Evolutionary conservation across 257 asterid species (phyloP), one percentile per base, ranked within the genome.

Genomic region (Gynochthodes officinalis): DNA sequence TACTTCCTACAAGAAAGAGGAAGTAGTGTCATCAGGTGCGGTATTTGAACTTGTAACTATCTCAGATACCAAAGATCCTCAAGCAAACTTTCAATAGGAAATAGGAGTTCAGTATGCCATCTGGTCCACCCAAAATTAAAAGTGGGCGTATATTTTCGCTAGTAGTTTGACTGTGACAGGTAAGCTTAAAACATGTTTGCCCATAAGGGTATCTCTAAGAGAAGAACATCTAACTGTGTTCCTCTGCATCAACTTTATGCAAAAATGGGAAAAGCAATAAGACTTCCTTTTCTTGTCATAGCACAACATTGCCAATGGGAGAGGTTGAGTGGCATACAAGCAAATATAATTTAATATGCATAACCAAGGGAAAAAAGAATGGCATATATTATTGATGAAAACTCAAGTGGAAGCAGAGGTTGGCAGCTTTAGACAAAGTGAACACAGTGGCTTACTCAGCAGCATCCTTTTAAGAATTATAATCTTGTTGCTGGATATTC

Each of bases 1-100:
- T 37, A 82, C 89, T 77, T 82, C 83, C 89, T 82, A 71, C 61
- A 40, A 9, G 19, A 62, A 37, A 23, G 21, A 68, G 35, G 67
- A 64, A 68, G 54, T 37, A 73, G 19, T 15, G 63, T 39, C 30
- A 60, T 68, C 61, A 67, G 57, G 27, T 60, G 44, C 21, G 4
- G 14, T 18, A 4, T 23, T 4, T 23, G 10, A 7, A 32, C 27
- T 69, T 30, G 14, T 33, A 35, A 46, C 30, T 12, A 59, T 59
- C 16, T 25, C 21, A 39, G 27, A 5, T 33, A 62, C 27, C 7
- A 10, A 18, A n/a, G 19, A 16, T 54, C 43, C 13, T 69, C 21
- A 43, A 5, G 64, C 6, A 43, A 40, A 52, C 23, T 43, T 50
- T 21, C 64, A 33, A 40, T 30, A 21, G 6, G 14, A 7, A 53